Base-by-base conservation (phyloP, 176 grass and related monocot genomes). In the Musa schizocarpa region DNA sequence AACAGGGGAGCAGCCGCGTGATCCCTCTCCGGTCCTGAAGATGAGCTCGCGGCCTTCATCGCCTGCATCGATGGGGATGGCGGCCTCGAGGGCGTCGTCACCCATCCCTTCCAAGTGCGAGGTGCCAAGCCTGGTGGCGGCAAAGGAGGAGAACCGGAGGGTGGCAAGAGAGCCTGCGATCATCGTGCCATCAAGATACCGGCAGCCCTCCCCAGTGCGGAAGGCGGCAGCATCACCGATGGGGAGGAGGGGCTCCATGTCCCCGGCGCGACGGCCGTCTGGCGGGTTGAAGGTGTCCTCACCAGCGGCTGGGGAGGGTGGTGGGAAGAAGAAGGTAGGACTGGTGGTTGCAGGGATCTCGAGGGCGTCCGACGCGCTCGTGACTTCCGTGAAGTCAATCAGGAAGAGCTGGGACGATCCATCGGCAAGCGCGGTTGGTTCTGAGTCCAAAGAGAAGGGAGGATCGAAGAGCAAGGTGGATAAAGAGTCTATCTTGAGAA, bases 361-460 rank as follows among this genome's bases (percentile, higher is more conserved):
- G 8, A 98, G 83, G 78, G 87, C 91, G 72, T 69, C 95, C 1
- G 95, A 94, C 74, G 77, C 89, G 29, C 74, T 86, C 9, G 50
- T 74, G 3, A 90, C 84, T 1, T 93, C 90, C 0, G 68, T 69
- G 9, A 98, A 87, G 63, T 87, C 90, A 0, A 86, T 76, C 20
- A 86, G 95, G 58, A 98, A 89, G 84, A 93, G 90, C 84, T 98
- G 95, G 95, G 95, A 93, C 1, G 90, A 98, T 70, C 80, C 84
- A 0, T 82, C 86, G 25, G 71, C 71, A 48, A 67, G 65, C 25
- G 81, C 83, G 0, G 56, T 90, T 13, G 77, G 82, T 52, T 48
- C 73, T 23, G 86, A 88, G 50, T 21, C 54, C 8, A 88, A 83
- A 69, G 86, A 77, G 25, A 84, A 84, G 78, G 62, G 52, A 9